Evolutionary conservation across 768 basidiomycete genomes (phyloP).

Genomic region (Serpula lacrymans): DNA sequence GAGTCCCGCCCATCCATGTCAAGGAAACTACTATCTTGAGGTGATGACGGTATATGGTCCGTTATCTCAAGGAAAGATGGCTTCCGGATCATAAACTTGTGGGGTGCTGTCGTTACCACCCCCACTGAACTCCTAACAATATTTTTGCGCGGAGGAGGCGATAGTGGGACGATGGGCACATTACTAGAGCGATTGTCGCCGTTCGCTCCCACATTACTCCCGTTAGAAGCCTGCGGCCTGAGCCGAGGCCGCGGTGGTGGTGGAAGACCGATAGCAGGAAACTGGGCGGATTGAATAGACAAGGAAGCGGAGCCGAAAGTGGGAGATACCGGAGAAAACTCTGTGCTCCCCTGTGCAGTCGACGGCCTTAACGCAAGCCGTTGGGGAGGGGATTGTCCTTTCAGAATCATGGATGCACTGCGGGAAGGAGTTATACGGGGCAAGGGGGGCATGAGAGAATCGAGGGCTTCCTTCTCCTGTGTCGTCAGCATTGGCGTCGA

Average conservation of each 20-base stretch:
- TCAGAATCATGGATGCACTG: conserved; percentile 15
- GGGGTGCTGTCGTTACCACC: conserved; percentile 39
- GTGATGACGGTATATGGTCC: conserved; percentile 31
- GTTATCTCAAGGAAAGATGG: conserved; percentile 69
- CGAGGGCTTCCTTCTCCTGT: conserved; percentile 24
- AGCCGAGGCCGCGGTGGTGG: conserved; percentile 49
- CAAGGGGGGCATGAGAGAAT: conserved; percentile 25
- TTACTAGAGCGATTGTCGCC: conserved; percentile 17
- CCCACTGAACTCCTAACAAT: neutral
- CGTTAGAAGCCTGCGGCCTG: conserved; percentile 12
- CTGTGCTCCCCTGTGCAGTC: conserved; percentile 28
- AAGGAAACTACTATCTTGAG: conserved; percentile 36
- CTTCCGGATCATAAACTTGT: conserved; percentile 57
- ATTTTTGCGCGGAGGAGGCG: conserved; percentile 24
- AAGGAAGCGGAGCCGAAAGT: conserved; percentile 8
- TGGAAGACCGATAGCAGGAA: conserved; percentile 33
- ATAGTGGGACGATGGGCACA: conserved; percentile 31
- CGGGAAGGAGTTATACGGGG: conserved; percentile 16
- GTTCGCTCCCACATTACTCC: neutral
- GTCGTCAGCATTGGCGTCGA: conserved; percentile 32
- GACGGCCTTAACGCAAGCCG: conserved; percentile 29
- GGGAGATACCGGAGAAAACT: conserved; percentile 21
- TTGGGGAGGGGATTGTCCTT: conserved; percentile 13
- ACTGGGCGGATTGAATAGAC: conserved; percentile 31
- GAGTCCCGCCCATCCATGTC: conserved; percentile 38